Conservation (phyloP, 2,329 filamentous ascomycete genomes). For the Coleophoma eucalyptorum region DNA sequence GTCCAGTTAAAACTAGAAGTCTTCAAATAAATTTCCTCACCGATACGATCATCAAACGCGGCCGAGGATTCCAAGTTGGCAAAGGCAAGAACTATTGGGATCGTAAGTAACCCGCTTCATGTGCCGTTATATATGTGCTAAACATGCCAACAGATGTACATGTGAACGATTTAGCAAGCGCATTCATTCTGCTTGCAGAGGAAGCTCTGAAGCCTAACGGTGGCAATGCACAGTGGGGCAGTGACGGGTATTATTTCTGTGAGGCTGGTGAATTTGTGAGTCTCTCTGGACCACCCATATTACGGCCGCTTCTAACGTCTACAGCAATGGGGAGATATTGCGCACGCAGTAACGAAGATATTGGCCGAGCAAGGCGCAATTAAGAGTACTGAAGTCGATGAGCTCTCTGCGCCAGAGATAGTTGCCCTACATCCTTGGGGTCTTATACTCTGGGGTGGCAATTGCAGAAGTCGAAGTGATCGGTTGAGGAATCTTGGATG, state of each 20-base stretch:
- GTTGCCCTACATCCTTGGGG: conserved; percentile 19
- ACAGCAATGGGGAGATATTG: conserved; percentile 45
- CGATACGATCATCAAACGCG: background rate
- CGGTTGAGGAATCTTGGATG: conserved; percentile 17
- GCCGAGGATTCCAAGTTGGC: background rate
- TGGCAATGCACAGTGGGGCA: background rate
- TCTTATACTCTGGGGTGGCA: conserved; percentile 22
- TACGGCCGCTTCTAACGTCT: no score
- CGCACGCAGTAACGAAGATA: conserved; percentile 38
- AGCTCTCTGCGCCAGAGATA: conserved; percentile 16
- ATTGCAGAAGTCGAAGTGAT: conserved; percentile 17
- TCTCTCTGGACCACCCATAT: no score
- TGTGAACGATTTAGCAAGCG: background rate
- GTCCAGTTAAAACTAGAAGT: background rate
- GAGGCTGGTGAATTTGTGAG: no score
- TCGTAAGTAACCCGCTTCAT: background rate
- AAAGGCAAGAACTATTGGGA: background rate
- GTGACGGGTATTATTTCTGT: background rate
- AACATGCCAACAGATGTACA: background rate
- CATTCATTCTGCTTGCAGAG: background rate
- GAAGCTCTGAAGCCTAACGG: background rate
- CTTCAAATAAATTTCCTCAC: background rate
- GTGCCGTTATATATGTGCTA: background rate
- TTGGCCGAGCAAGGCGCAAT: conserved; percentile 45
- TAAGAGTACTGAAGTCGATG: conserved; percentile 13